Base-by-base conservation (phyloP, 140 eudicot species). In the Erigeron philadelphicus region DNA sequence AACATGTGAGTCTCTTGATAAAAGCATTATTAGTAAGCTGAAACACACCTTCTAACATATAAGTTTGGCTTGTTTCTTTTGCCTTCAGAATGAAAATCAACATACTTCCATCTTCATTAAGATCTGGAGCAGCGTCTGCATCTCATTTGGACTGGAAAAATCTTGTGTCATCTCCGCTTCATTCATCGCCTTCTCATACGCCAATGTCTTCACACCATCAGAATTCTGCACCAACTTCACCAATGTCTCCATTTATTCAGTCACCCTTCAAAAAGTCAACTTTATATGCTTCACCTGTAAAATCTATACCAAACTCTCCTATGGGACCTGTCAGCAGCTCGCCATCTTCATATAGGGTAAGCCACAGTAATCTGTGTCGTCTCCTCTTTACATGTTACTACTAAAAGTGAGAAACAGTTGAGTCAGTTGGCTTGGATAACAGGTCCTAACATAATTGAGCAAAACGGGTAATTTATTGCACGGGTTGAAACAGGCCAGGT, bases 21-120 rank as follows among this genome's bases (percentile, higher is more conserved):
- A 31, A 31, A 21, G n/a, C 41, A 18, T 35, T 8, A 16, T 58
- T 5, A 47, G 23, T 59, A 18, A 55, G 6, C 17, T 31, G 9
- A 13, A 16, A 45, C 25, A 54, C 42, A 56, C 13, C 15, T n/a
- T 1, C 17, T 8, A 43, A 71, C 4, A 8, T 38, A 12, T 65
- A 48, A 66, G 53, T 42, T 9, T 53, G 41, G 53, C 41, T 75
- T 54, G 0, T 60, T 35, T 17, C 41, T 31, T 41, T 42, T 35
- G 21, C 49, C 11, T 67, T 11, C 78, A 88, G 96, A 65, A 88
- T 86, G 75, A 74, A 78, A 78, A 84, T 88, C 21, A 88, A 85
- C 75, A 79, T 85, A 72, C 75, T 77, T 67, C 83, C 96, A 48
- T 71, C 82, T 7, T 67, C 86, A 10, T 49, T 81, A 58, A 74